phyloP scores from a whole-genome alignment of 169 alveolate species.

The Pseudocohnilembus persalinus region DNA sequence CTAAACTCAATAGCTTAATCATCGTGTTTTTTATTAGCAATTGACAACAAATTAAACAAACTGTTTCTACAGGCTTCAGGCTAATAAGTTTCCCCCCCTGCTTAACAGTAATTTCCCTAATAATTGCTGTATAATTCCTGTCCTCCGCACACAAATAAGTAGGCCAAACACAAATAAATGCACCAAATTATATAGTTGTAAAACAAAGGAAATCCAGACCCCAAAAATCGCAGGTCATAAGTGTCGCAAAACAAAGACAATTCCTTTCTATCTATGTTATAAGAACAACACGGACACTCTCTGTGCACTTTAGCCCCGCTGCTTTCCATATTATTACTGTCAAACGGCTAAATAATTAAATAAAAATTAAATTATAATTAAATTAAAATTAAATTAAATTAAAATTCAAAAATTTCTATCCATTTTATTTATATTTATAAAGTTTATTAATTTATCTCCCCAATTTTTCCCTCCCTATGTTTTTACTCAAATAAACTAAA shows the following conservation, averaged over 20 bases:
- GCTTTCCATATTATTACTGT: too few relatives aligned
- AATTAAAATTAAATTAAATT: too few relatives aligned
- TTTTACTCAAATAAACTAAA: too few relatives aligned
- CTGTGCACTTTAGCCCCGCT: not conserved
- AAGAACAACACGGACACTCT: constrained; percentile 35
- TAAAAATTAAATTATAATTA: too few relatives aligned
- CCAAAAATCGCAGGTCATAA: constrained; percentile 16
- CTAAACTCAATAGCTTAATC: not conserved
- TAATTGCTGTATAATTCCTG: constrained; percentile 8
- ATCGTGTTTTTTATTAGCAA: constrained; percentile 26
- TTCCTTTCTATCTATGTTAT: constrained; percentile 30
- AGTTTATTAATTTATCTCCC: too few relatives aligned
- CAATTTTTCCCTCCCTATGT: too few relatives aligned
- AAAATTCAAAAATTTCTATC: too few relatives aligned
- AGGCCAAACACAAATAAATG: constrained; percentile 1
- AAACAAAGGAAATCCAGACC: constrained; percentile 34
- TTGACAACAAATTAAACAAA: constrained; percentile 2
- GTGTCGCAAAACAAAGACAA: constrained; percentile 10
- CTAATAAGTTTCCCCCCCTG: not conserved
- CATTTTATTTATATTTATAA: too few relatives aligned
- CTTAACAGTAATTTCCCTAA: constrained; percentile 14
- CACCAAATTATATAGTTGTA: constrained; percentile 27
- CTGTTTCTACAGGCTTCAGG: constrained; percentile 11
- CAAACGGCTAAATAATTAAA: too few relatives aligned
- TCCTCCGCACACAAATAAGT: not conserved